These are phyloP conservation scores for Eragrostis curvula DNA, from an alignment of 176 grass and related monocot genomes.

Conservation along the genomic window DNA sequence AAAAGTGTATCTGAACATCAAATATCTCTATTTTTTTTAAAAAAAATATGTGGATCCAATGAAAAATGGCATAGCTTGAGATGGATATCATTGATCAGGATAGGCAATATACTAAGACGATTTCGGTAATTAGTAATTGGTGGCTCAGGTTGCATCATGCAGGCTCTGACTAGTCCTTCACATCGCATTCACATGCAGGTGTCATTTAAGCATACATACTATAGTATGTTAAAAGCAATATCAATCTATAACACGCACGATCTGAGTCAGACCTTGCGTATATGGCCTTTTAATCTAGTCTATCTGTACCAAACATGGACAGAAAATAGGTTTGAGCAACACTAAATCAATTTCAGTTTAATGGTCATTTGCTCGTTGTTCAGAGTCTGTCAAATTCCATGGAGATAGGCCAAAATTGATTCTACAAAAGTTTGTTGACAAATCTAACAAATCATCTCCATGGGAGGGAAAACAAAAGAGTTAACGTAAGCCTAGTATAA, in stretches of 20 bases:
- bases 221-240: neutral
- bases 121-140: neutral
- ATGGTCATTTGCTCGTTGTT: too few relatives aligned
- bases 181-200: neutral
- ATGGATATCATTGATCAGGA: neutral
- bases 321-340: too few relatives aligned
- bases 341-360: neutral
- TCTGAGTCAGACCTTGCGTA: neutral
- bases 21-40: neutral
- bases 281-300: neutral
- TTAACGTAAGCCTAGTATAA: too few relatives aligned
- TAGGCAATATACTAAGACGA: neutral
- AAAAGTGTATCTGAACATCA: neutral
- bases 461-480: neutral
- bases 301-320: neutral
- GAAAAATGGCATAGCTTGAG: neutral
- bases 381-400: too few relatives aligned
- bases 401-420: too few relatives aligned
- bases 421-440: too few relatives aligned
- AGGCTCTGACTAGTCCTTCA: slow-evolving; percentile 24
- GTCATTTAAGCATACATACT: neutral
- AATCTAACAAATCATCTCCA: too few relatives aligned
- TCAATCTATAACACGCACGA: neutral
- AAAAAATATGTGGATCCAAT: neutral
- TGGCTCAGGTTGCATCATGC: slow-evolving; percentile 10